Base-by-base conservation (phyloP, 176 grass and related monocot species). In the Secale cereale region DNA sequence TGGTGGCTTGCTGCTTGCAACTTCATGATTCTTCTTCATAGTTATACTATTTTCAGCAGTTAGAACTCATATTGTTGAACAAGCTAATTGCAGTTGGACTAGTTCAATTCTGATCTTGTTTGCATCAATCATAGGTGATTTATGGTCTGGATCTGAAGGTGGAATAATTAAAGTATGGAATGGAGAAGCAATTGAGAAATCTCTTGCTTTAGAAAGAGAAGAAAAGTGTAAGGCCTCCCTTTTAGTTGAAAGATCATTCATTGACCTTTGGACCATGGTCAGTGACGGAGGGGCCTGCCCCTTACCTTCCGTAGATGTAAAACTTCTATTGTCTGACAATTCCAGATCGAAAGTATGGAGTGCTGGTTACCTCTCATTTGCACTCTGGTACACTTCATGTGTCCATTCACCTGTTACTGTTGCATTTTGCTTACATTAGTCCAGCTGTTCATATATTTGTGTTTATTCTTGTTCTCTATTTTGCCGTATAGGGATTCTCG, bases 121-220 rank as follows among this genome's bases (percentile, higher is more conserved):
- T 77, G 50, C 40, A 33, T 93, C 43, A 62, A 31, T 87, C 78
- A 16, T 82, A 93, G 94, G 94, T 66, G 94, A 96, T 71, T 87
- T 96, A 69, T 96, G 94, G 94, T 91, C 94, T 52, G 94, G 91
- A 66, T 93, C 94, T 79, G 94, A 96, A 91, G 91, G 89, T 64
- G 94, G 94, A 25, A 74, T 85, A 56, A 88, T 97, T 81, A 97
- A 93, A 91, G 87, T 97, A 59, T 97, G 91, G 89, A 86, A 78
- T 89, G 79, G 69, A 78, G 91, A 93, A 81, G 87, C 81, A 39
- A 91, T 97, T 82, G 87, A 91, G n/a, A 90, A 91, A 56, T 87
- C 84, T 66, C 84, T 86, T 36, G 81, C 85, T 97, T 86, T 91
- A 75, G 77, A 67, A 83, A 87, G 76, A 83, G 94, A 93, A 87